Evolutionary conservation across 345 rosid genomes (phyloP).

Genomic region (Viola odorata): DNA sequence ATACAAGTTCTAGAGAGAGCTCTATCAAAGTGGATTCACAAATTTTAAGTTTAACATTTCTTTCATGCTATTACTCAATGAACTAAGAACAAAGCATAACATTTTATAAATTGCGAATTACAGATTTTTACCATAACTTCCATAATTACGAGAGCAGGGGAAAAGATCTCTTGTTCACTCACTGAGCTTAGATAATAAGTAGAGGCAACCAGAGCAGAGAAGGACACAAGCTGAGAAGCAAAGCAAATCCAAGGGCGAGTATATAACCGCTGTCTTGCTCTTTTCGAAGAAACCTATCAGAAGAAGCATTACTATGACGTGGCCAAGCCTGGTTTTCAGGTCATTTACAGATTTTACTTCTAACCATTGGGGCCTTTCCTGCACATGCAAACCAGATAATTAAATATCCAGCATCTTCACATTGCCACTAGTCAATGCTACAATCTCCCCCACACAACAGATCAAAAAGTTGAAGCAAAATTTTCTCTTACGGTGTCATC

Average conservation of each 20-base stretch:
- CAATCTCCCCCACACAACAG: background rate
- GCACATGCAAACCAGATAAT: background rate
- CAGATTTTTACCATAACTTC: no score
- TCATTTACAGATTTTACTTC: constrained; percentile 70
- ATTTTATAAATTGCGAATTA: no score
- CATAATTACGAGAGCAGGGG: background rate
- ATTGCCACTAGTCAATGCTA: background rate
- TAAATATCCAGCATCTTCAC: background rate
- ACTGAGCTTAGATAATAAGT: constrained; percentile 69
- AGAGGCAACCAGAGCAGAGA: constrained; percentile 74
- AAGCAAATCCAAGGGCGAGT: constrained; percentile 63
- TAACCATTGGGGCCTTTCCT: constrained; percentile 88
- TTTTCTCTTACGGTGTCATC: no score
- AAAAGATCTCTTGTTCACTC: constrained; percentile 24
- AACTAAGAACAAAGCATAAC: no score
- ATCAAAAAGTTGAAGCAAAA: no score
- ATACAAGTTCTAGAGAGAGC: no score
- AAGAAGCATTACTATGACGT: constrained; percentile 92
- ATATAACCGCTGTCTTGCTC: constrained; percentile 64
- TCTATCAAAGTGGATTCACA: no score
- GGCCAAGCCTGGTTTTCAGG: constrained; percentile 85
- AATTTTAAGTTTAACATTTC: no score
- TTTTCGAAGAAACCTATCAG: constrained; percentile 85
- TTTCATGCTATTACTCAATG: no score
- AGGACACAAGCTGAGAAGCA: constrained; percentile 76